Percentiles rank a stretch among this genome's conserved stretches.
Conservation (phyloP, 1,284 basidiomycete genomes). For the Ceratobasidium sp. region DNA sequence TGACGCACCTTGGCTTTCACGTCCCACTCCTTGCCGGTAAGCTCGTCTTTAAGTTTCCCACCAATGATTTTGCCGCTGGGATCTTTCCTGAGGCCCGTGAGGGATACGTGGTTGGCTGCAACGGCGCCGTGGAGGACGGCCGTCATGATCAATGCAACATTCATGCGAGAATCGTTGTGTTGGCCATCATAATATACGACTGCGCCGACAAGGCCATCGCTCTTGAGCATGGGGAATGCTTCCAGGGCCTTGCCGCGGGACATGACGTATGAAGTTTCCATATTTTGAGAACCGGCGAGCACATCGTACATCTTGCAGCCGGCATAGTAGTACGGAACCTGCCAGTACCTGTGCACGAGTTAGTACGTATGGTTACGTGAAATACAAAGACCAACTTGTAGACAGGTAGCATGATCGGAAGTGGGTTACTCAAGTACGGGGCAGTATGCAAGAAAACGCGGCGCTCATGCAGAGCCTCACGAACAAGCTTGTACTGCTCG, state of each 20-base stretch:
- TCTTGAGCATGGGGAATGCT: slow-evolving; percentile 95
- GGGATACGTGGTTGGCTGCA: slow-evolving; percentile 90
- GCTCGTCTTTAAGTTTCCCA: slow-evolving; percentile 79
- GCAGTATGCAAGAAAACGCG: slow-evolving; percentile 94
- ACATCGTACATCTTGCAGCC: slow-evolving; percentile 98
- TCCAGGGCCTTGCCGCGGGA: slow-evolving; percentile 91
- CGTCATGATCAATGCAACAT: slow-evolving; percentile 91
- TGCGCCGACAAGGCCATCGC: slow-evolving; percentile 90
- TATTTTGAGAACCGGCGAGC: slow-evolving; percentile 94
- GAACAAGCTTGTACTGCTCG: slow-evolving; percentile 95
- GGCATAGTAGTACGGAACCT: slow-evolving; percentile 94
- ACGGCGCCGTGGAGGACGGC: slow-evolving; percentile 93
- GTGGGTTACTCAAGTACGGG: slow-evolving; percentile 89
- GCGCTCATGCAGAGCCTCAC: slow-evolving; percentile 92
- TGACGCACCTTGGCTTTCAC: slow-evolving; percentile 76
- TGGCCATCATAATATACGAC: slow-evolving; percentile 98
- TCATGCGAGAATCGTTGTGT: slow-evolving; percentile 99
- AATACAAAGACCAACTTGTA: slow-evolving; percentile 68
- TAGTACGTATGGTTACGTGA: slow-evolving; percentile 12
- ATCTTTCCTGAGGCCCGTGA: slow-evolving; percentile 75
- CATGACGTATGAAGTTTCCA: slow-evolving; percentile 96
- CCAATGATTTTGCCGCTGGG: slow-evolving; percentile 71
- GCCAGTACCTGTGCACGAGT: slow-evolving; percentile 77
- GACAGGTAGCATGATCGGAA: slow-evolving; percentile 93
- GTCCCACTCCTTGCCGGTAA: slow-evolving; percentile 84